Base-by-base conservation (phyloP, 2,329 filamentous ascomycete species). In the Aspergillus jensenii region DNA sequence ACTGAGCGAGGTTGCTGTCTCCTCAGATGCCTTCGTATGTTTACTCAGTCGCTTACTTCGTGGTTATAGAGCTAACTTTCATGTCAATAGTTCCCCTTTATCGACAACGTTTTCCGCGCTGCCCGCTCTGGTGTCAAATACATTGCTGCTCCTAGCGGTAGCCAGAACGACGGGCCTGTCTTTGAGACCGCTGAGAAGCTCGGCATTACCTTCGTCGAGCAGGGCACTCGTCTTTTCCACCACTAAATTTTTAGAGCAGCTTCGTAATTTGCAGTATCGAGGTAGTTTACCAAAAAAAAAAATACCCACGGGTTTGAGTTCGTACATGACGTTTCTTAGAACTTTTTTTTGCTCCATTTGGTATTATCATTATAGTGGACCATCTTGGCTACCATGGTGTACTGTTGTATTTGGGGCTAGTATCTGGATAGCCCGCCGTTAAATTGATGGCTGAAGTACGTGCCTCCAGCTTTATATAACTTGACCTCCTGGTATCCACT, bases 101-200 rank as follows among this genome's bases (percentile, higher is more conserved):
- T 91, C 71, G 95, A 99, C 82, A 99, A 99, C 70, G 90, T 99
- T 65, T 97, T 96, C 86, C 87, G 95, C 65, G 90, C 92, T 52
- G 87, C 86, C 62, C 85, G 91, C 69, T 96, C 91, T 21, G 95
- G 95, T 50, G 92, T 87, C 72, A 98, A 96, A 82, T 99, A 96
- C 81, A 91, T 98, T 70, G 93, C 95, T 55, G 93, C 93, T 40
- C 95, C 95, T 9, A 90, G 86, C 51, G 95, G 95, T 58, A 96
- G 76, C 66, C 78, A 80, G 68, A 80, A 80, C 59, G 78, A 80
- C 58, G 68, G 69, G 9, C 71, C 78, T 21, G 78, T 80, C 51
- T 78, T 96, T 68, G 88, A 91, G 74, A 96, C 93, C 11, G 91
- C 93, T 5, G 91, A 96, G 81, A 91, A 93, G 81, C 82, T 96